Percentiles rank a stretch among this genome's conserved stretches.
phyloP scores from a whole-genome alignment of 2,329 filamentous ascomycete species.

The Zymoseptoria pseudotritici region DNA sequence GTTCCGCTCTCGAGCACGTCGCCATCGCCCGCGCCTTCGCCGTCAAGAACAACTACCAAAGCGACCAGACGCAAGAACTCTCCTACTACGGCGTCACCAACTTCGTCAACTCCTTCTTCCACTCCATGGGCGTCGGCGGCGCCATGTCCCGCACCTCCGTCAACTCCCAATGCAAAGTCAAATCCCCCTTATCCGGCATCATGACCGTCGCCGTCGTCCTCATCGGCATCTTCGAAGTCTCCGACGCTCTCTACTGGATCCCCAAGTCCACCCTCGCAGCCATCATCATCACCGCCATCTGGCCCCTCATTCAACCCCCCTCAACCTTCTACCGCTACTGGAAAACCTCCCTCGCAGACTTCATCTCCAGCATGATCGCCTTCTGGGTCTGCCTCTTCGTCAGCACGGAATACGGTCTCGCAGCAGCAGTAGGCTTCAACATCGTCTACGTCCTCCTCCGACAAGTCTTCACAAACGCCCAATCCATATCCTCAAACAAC shows the following conservation, averaged over 20 bases:
- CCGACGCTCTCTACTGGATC: constrained; percentile 58
- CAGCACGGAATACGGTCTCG: constrained; percentile 54
- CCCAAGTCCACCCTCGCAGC: constrained; percentile 58
- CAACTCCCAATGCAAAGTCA: constrained; percentile 57
- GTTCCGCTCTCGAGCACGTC: constrained; percentile 55
- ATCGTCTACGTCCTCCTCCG: constrained; percentile 49
- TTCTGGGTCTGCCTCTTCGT: constrained; percentile 59
- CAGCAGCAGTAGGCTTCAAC: constrained; percentile 46
- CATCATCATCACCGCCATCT: constrained; percentile 60
- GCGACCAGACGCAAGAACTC: constrained; percentile 59
- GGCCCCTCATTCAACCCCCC: constrained; percentile 53
- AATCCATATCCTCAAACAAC: constrained; percentile 16
- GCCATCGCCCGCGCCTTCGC: constrained; percentile 59
- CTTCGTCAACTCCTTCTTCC: constrained; percentile 55
- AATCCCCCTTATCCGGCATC: constrained; percentile 53
- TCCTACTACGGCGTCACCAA: constrained; percentile 46
- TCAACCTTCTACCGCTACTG: constrained; percentile 57
- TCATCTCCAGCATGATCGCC: constrained; percentile 55
- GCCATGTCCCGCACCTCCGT: constrained; percentile 62
- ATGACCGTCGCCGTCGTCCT: constrained; percentile 56
- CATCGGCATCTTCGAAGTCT: constrained; percentile 52
- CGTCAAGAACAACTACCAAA: constrained; percentile 54
- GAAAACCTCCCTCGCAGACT: constrained; percentile 58
- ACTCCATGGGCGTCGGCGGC: constrained; percentile 57
- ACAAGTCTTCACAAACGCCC: constrained; percentile 47